These are phyloP conservation scores for Nannochloropsis oceanica DNA, from an alignment of 108 stramenopile species.

Conservation along the genomic window DNA sequence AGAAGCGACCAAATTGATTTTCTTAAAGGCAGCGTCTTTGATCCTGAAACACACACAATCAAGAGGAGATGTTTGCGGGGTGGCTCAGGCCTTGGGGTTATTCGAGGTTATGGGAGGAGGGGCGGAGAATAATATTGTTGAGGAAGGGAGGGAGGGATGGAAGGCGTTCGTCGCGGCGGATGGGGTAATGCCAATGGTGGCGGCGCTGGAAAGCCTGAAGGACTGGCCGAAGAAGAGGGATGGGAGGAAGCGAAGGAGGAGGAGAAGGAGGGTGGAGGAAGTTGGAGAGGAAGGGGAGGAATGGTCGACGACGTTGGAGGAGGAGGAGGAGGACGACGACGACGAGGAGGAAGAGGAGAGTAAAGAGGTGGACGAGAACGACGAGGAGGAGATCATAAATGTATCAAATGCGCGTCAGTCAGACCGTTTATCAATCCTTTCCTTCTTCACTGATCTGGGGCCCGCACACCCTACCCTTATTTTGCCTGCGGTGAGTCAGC, in stretches of 20 bases:
- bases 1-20: not conserved
- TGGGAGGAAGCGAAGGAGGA: not conserved
- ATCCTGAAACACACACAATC: not conserved
- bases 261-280: not conserved
- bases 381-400: not conserved
- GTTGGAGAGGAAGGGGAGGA: not conserved
- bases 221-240: not conserved
- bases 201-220: not conserved
- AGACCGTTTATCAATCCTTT: not conserved
- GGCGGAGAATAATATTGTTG: not conserved
- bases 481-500: not conserved
- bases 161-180: not conserved
- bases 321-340: not conserved
- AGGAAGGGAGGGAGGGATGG: not conserved
- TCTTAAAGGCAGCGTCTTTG: not conserved
- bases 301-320: too few relatives aligned
- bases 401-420: not conserved
- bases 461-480: not conserved
- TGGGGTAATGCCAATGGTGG: not conserved
- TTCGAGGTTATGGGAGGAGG: not conserved
- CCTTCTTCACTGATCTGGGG: not conserved
- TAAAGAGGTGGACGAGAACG: not conserved
- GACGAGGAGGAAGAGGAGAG: not conserved
- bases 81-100: not conserved
- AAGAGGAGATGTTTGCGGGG: not conserved